These are phyloP conservation scores for Phytophthora brassicae DNA, from an alignment of 352 stramenopile species.

Conservation along the genomic window DNA sequence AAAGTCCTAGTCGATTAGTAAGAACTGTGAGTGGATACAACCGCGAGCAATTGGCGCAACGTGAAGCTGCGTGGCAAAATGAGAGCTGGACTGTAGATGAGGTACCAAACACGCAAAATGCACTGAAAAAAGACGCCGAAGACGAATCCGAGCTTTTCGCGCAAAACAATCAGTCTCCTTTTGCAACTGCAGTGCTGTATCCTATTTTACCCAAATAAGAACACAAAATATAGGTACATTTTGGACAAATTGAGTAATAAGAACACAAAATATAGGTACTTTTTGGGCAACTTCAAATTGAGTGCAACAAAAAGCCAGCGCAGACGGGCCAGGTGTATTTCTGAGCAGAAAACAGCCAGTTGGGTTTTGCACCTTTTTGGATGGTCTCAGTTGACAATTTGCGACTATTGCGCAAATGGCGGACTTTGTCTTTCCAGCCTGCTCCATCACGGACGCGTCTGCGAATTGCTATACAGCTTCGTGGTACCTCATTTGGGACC, in stretches of 20 bases:
- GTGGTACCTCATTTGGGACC: conserved; percentile 82
- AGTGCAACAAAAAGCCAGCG: too few relatives aligned
- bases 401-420: conserved; percentile 19
- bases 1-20: conserved; percentile 21
- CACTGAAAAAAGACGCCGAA: conserved; percentile 18
- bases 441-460: conserved; percentile 56
- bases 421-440: conserved; percentile 34
- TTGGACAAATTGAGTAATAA: too few relatives aligned
- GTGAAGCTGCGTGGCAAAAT: conserved; percentile 10
- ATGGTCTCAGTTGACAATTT: conserved; percentile 11
- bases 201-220: conserved; percentile 50
- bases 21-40: conserved; percentile 26
- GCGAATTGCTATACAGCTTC: conserved; percentile 75
- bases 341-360: conserved; percentile 22
- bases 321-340: conserved; percentile 1
- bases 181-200: conserved; percentile 62
- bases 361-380: not conserved
- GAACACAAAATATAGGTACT: conserved; percentile 12
- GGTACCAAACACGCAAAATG: conserved; percentile 31
- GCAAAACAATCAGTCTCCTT: conserved; percentile 37
- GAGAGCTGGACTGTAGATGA: conserved; percentile 12
- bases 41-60: conserved; percentile 12
- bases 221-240: not conserved
- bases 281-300: too few relatives aligned
- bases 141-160: conserved; percentile 21